Evolutionary conservation across 2,329 filamentous ascomycete species (phyloP).

Genomic region (Sordariomycetes sp.): DNA sequence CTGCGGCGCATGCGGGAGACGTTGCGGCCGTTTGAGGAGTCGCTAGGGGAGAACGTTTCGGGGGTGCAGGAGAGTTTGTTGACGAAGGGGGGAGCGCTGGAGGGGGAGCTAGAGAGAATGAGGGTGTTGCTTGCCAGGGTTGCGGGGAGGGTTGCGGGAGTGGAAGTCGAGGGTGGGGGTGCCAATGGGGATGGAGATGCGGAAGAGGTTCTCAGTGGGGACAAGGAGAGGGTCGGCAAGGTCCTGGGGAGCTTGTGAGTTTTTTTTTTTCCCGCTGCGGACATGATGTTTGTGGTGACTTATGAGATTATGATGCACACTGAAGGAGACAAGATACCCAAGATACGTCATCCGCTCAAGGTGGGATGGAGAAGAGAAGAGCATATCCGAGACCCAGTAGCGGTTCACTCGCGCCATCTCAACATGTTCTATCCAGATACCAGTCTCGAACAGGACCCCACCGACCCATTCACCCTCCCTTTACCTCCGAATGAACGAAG

Average conservation of each 20-base stretch:
- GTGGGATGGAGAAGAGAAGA: neutral
- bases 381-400: neutral
- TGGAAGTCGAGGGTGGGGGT: too few species aligned
- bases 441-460: too few species aligned
- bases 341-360: neutral
- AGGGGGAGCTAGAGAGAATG: conserved; percentile 54
- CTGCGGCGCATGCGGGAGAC: conserved; percentile 34
- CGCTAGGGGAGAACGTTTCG: conserved; percentile 12
- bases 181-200: neutral
- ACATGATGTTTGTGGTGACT: neutral
- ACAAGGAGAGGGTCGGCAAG: neutral
- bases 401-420: too few species aligned
- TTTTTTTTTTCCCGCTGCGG: neutral
- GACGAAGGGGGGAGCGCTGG: conserved; percentile 50
- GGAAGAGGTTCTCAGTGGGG: neutral
- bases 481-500: neutral
- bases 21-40: conserved; percentile 31
- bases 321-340: neutral
- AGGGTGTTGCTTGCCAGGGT: conserved; percentile 48
- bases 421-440: too few species aligned
- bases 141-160: conserved; percentile 30
- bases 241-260: conserved; percentile 1
- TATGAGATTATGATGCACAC: neutral
- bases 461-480: neutral
- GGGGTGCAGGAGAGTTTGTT: conserved; percentile 53